Conservation (phyloP, 306 rosid species). For the Oxytropis ochrocephala region DNA sequence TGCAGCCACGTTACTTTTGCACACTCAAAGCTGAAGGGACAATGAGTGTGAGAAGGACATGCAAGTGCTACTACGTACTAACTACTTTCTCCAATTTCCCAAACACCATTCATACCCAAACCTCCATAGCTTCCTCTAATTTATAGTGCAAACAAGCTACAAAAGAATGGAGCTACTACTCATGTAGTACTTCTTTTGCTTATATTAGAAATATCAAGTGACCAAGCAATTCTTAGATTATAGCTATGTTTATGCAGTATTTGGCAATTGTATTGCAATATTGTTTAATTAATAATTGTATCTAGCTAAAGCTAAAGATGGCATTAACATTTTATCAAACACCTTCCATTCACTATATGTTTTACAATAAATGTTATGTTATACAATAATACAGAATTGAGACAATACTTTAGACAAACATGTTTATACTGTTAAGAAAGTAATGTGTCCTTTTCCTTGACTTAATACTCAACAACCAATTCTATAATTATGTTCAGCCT, state of each 20-base stretch:
- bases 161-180: not conserved
- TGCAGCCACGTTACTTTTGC: conserved; percentile 38
- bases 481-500: not conserved
- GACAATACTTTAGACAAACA: conserved; percentile 1
- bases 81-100: conserved; percentile 24
- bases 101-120: conserved; percentile 25
- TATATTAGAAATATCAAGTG: not conserved
- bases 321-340: not conserved
- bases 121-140: conserved; percentile 10
- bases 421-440: conserved; percentile 1
- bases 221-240: not conserved
- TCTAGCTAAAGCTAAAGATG: conserved; percentile 2
- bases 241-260: not conserved
- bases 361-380: conserved; percentile 4
- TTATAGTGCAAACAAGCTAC: not conserved
- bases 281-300: not conserved
- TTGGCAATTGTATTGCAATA: not conserved
- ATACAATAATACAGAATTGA: not conserved
- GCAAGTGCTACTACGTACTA: conserved; percentile 17
- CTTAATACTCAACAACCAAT: not conserved
- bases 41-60: conserved; percentile 10
- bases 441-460: not conserved
- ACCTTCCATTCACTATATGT: not conserved
- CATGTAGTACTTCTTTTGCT: not conserved
- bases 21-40: conserved; percentile 14